Base-by-base conservation (phyloP, 2,329 filamentous ascomycete species). In the Pseudocercospora vitis region DNA sequence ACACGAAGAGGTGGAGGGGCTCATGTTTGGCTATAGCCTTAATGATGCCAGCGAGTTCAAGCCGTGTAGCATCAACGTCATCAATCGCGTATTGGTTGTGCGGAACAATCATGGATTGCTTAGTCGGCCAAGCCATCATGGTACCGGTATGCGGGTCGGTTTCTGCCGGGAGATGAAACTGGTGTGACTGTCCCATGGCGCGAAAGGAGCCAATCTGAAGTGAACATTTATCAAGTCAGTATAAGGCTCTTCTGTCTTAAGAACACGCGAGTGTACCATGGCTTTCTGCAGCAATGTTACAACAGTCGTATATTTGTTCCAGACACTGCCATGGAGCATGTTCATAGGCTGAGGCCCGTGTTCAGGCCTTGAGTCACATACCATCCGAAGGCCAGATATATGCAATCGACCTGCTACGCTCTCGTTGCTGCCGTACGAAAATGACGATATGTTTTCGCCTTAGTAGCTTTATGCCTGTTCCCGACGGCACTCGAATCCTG, bases 41-140 rank as follows among this genome's bases (percentile, higher is more conserved):
- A 19, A 48, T 42, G 14, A 53, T 44, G 12, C 40, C 47, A 21
- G 50, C 50, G 6, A 57, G 21, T 45, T 57, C 55, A 12, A 24
- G n/a, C 6, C 55, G 28, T 8, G 50, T 57, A 2, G 26, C 39
- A 7, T 14, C 9, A 6, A 57, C 23, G n/a, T 57, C 40, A 14
- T 35, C 40, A 16, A 19, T 21, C 12, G 48, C 26, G 14, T 52
- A 52, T 21, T 51, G 28, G 21, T 47, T 31, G 4, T 32, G 35
- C 28, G 53, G 46, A 14, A 47, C 47, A 23, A 40, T 24, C 9
- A 53, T 52, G 4, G 55, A 57, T 3, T 11, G 11, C 3, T 23
- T 18, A 2, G 55, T 53, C 12, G 55, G 54, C 55, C 55, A 57
- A 7, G 47, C 35, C 50, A 57, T 57, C n/a, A 57, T 42, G 16